Base-by-base conservation (phyloP, 2,329 filamentous ascomycete species). In the Fusarium armeniacum region DNA sequence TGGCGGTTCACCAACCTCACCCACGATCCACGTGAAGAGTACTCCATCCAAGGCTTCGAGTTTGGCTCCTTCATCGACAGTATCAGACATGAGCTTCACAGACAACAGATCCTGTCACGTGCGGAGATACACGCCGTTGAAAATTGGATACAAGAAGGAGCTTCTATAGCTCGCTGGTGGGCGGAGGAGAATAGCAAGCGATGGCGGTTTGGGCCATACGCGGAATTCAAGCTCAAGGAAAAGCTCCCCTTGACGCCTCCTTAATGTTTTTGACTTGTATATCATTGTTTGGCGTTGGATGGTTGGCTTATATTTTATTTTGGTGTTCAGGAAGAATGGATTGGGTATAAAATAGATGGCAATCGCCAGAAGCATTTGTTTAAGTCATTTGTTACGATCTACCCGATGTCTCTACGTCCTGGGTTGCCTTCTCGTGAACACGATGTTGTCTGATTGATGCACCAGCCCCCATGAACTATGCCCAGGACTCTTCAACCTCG, bases 81-180 rank as follows among this genome's bases (percentile, higher is more conserved):
- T 15, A 67, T 79, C 1, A 51, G 76, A 45, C 18, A 54, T 7
- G 64, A 70, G 16, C 10, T 38, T 60, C 5, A 75, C 73, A 3
- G 73, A 71, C 2, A 68, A 5, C 10, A 28, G 12, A 3, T 3
- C 7, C 18, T 52, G 33, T 30, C 49, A 26, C 7, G 4, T 4
- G 18, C 20, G 4, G 49, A 52, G 49, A 41, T 52, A 5, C 30
- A 59, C 5, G 75, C 75, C 2, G 73, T 73, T 1, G 71, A 76
- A 4, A 58, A 65, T 20, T 78, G 77, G 78, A 73, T 70, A 9
- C 75, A 80, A 43, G 76, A 77, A 47, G 78, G 74, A 0, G 73
- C 77, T 8, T 77, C 76, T 6, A 68, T 78, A 13, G 73, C 73
- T 5, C 69, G 76, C 3, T 79, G 78, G 77, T 80, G 76, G 75